Evolutionary conservation across 768 basidiomycete species (phyloP).

Genomic region (Ramaria sp.): DNA sequence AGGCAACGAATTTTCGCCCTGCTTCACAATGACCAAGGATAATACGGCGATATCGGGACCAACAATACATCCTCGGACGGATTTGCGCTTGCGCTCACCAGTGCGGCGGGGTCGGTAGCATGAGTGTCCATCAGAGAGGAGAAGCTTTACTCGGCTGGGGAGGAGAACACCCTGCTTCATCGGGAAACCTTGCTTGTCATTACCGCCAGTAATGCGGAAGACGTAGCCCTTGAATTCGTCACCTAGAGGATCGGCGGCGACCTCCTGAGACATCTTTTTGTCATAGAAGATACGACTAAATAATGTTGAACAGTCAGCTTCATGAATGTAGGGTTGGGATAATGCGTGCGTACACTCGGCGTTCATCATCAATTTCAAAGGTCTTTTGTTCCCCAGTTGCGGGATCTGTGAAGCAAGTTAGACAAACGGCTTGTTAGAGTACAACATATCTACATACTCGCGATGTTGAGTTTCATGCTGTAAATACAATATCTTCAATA

Average conservation of each 20-base stretch:
- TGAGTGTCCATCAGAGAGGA: conserved; percentile 93
- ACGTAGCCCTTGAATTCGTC: conserved; percentile 97
- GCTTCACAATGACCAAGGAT: conserved; percentile 89
- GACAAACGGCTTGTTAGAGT: conserved; percentile 5
- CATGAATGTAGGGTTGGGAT: not conserved
- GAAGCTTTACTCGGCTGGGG: conserved; percentile 85
- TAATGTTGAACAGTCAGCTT: conserved; percentile 4
- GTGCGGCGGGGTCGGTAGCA: conserved; percentile 89
- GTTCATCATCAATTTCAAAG: conserved; percentile 89
- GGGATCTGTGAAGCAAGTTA: conserved; percentile 47
- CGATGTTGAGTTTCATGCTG: conserved; percentile 97
- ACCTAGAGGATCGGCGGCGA: conserved; percentile 80
- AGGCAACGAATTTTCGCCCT: conserved; percentile 83
- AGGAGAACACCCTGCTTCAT: conserved; percentile 99
- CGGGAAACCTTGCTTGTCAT: conserved; percentile 98
- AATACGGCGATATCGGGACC: conserved; percentile 94
- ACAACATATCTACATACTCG: conserved; percentile 48
- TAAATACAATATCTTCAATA: not conserved
- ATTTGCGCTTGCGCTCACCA: conserved; percentile 98
- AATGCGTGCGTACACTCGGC: conserved; percentile 47
- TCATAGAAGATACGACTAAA: conserved; percentile 89
- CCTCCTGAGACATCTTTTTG: conserved; percentile 94
- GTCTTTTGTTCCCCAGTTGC: conserved; percentile 97
- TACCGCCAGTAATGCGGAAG: conserved; percentile 94
- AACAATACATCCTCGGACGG: conserved; percentile 96